A percentile compares a stretch with the other conserved stretches of the same genome.
Evolutionary conservation across 1,284 basidiomycete genomes (phyloP).

Genomic region (Anthracocystis setariae): DNA sequence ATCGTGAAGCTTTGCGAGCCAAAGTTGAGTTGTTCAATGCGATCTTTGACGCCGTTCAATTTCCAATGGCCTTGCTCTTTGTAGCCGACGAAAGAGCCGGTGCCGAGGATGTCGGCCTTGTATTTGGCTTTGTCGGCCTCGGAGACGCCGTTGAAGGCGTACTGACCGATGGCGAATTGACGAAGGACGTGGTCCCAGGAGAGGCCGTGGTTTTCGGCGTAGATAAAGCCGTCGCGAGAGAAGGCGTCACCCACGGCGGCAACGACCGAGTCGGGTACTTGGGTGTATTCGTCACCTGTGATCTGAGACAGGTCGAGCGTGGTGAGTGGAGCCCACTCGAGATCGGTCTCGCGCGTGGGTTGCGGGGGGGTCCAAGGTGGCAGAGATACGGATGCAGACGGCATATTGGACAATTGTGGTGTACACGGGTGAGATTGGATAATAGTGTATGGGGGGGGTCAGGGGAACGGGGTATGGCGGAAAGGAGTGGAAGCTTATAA

Average conservation of each 20-base stretch:
- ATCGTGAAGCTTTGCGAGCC: constrained; percentile 63
- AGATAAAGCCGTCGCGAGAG: constrained; percentile 62
- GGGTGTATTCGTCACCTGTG: constrained; percentile 56
- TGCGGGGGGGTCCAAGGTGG: constrained; percentile 59
- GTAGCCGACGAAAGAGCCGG: constrained; percentile 68
- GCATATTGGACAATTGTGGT: constrained; percentile 5
- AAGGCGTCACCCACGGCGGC: constrained; percentile 59
- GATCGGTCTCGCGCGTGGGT: constrained; percentile 51
- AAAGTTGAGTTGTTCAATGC: constrained; percentile 70
- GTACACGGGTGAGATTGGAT: background rate
- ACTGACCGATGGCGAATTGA: constrained; percentile 66
- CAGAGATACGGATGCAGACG: constrained; percentile 19
- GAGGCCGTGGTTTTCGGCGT: constrained; percentile 65
- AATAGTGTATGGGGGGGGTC: background rate
- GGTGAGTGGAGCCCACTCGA: constrained; percentile 65
- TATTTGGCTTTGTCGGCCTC: constrained; percentile 59
- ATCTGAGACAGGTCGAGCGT: constrained; percentile 63
- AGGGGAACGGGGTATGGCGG: background rate
- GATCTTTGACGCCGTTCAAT: constrained; percentile 66
- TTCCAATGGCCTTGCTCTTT: constrained; percentile 70
- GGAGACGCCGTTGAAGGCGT: constrained; percentile 58
- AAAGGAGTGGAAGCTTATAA: constrained; percentile 2
- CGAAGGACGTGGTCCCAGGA: constrained; percentile 60
- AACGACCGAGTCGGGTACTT: constrained; percentile 56
- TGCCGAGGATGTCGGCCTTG: constrained; percentile 61